These are phyloP conservation scores for Suhomyces panamericanus DNA, from an alignment of 1,139 yeast genomes.

Conservation along the genomic window DNA sequence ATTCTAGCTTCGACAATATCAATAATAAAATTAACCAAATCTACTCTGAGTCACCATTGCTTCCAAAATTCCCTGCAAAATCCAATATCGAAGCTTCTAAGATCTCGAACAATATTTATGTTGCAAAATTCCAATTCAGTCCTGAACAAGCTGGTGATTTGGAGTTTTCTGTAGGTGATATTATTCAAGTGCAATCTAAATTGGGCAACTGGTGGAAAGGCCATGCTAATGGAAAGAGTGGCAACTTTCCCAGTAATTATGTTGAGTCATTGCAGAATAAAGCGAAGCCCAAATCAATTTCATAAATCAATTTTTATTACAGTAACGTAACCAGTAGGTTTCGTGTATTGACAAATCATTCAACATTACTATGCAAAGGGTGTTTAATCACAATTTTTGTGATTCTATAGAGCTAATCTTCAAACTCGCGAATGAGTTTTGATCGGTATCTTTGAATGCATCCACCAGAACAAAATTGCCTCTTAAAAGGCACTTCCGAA, in stretches of 20 bases:
- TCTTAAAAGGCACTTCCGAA: slow-evolving; percentile 40
- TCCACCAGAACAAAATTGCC: slow-evolving; percentile 46
- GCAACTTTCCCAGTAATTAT: slow-evolving; percentile 59
- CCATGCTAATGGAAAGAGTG: slow-evolving; percentile 45
- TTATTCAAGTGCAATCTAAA: slow-evolving; percentile 42
- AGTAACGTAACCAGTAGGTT: neutral
- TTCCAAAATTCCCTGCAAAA: too few relatives aligned
- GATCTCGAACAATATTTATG: neutral
- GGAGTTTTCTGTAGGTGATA: slow-evolving; percentile 49
- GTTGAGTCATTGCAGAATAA: slow-evolving; percentile 24
- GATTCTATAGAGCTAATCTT: slow-evolving; percentile 6
- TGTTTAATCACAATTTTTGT: neutral
- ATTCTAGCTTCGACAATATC: slow-evolving; percentile 24
- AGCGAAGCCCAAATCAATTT: neutral
- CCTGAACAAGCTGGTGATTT: slow-evolving; percentile 48
- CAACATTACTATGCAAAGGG: neutral
- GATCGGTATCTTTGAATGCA: slow-evolving; percentile 33
- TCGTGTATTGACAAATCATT: neutral
- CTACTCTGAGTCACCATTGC: too few relatives aligned
- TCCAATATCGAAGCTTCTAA: too few relatives aligned
- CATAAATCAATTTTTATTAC: neutral
- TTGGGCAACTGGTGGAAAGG: slow-evolving; percentile 66
- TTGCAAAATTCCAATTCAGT: slow-evolving; percentile 34
- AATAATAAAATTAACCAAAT: neutral
- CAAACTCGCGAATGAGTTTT: slow-evolving; percentile 6